Conservation (phyloP, 495 filamentous ascomycete genomes). For the Penicillium ochrochloron region DNA sequence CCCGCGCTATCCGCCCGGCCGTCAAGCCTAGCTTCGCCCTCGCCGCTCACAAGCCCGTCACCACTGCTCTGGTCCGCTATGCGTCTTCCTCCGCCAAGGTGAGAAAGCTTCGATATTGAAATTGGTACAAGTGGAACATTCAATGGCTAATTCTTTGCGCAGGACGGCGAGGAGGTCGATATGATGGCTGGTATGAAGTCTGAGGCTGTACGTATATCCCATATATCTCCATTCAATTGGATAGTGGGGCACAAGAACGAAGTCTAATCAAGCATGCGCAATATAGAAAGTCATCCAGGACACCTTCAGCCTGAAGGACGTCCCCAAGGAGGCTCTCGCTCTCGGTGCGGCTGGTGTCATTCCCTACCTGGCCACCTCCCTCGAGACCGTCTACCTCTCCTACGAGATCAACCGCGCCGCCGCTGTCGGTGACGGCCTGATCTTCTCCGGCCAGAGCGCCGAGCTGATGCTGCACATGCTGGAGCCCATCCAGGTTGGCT, state of each 20-base stretch:
- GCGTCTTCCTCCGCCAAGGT: conserved; percentile 46
- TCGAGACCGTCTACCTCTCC: conserved; percentile 84
- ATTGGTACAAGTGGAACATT: background rate
- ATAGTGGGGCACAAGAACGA: background rate
- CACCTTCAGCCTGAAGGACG: conserved; percentile 77
- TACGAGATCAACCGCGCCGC: conserved; percentile 75
- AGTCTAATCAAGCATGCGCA: conserved; percentile 16
- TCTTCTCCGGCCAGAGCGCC: conserved; percentile 74
- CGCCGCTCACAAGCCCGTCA: conserved; percentile 54
- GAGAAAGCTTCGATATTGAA: conserved; percentile 11
- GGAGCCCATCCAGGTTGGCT: conserved; percentile 91
- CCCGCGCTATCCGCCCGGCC: conserved; percentile 41
- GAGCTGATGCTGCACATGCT: conserved; percentile 74
- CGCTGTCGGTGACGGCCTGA: conserved; percentile 60
- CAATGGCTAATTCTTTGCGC: conserved; percentile 40
- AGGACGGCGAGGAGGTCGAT: conserved; percentile 54
- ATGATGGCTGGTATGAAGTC: conserved; percentile 70
- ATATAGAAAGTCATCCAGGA: conserved; percentile 77
- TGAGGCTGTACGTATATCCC: conserved; percentile 68
- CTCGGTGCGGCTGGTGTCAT: conserved; percentile 88
- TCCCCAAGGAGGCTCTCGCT: conserved; percentile 79
- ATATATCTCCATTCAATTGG: background rate
- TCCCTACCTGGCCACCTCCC: conserved; percentile 86
- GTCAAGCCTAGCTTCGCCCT: conserved; percentile 47
- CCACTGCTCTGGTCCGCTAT: conserved; percentile 56